Base-by-base conservation (phyloP, 345 rosid genomes). In the Gossypioides kirkii region DNA sequence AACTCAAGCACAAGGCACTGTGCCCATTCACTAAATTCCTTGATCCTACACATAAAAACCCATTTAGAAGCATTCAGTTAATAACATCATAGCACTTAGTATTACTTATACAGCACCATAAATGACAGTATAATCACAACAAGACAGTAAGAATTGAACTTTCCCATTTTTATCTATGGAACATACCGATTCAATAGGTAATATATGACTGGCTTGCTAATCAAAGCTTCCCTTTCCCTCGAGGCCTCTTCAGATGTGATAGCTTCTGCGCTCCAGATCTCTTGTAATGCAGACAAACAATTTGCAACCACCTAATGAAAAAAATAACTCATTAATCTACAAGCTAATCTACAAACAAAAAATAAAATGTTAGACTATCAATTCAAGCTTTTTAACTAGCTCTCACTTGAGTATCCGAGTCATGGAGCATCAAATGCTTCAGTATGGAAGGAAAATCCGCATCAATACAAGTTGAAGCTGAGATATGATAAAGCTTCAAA, bases 1-100 rank as follows among this genome's bases (percentile, higher is more conserved):
- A 95, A 84, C 78, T 95, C 99, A 80, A 95, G 95, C 81, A 95
- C 87, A 72, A 91, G 93, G 77, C 98, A 95, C 72, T 95, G 99
- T 26, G 96, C 94, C 98, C 99, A 95, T 85, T 95, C 99, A 84
- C 82, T 91, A 74, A 95, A 92, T 66, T 88, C 98, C 84, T 79
- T 91, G 79, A 95, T 88, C 86, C 99, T 95, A 94, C 83, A 87
- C 14, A 50, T 18, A 61, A 50, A 47, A 77, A 68, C 73, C 72
- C 50, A 14, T 55, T 42, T 26, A 65, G 42, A 41, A 61, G 38
- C 49, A 61, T 70, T 61, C 50, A 69, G 28, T 45, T 32, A 45
- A 70, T 11, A 43, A 60, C 25, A 73, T 36, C 65, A 42, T 5
- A 70, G 46, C 46, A 55, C 14, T 20, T 32, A 23, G 22, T 61